Evolutionary conservation across 2,329 filamentous ascomycete genomes (phyloP).

Genomic region (Ceratocystis cacaofunesta): DNA sequence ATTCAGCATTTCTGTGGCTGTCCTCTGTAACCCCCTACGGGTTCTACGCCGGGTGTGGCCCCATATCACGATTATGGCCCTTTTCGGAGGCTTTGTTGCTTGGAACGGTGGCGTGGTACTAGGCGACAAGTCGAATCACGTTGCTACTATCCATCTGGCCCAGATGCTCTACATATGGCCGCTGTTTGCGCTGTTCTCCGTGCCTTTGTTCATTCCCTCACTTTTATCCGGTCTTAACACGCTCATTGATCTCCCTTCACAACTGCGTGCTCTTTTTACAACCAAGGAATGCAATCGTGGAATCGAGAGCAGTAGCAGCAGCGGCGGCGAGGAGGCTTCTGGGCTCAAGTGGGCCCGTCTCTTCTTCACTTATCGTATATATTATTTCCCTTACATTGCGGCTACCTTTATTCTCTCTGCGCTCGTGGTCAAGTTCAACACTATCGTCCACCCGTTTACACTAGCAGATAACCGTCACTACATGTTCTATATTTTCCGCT

Average conservation of each 20-base stretch:
- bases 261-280: not conserved
- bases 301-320: no score
- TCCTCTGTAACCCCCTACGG: slow-evolving; percentile 32
- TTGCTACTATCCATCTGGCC: slow-evolving; percentile 72
- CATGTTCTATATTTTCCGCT: slow-evolving; percentile 89
- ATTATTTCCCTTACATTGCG: slow-evolving; percentile 27
- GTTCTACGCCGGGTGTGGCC: slow-evolving; percentile 40
- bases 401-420: slow-evolving; percentile 27
- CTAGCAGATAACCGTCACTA: slow-evolving; percentile 95
- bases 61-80: slow-evolving; percentile 44
- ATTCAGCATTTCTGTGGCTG: slow-evolving; percentile 49
- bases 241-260: slow-evolving; percentile 1
- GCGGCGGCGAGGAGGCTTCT: not conserved
- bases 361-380: slow-evolving; percentile 24
- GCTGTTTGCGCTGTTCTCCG: slow-evolving; percentile 77
- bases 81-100: slow-evolving; percentile 60
- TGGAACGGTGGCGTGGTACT: slow-evolving; percentile 91
- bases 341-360: not conserved
- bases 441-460: slow-evolving; percentile 87
- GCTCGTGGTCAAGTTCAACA: slow-evolving; percentile 60
- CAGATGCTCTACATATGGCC: slow-evolving; percentile 96
- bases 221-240: slow-evolving; percentile 26
- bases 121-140: slow-evolving; percentile 90
- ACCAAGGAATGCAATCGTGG: not conserved
- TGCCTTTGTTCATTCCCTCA: slow-evolving; percentile 52